Base-by-base conservation (phyloP, 495 filamentous ascomycete species). In the Penicillium ochrochloron region DNA sequence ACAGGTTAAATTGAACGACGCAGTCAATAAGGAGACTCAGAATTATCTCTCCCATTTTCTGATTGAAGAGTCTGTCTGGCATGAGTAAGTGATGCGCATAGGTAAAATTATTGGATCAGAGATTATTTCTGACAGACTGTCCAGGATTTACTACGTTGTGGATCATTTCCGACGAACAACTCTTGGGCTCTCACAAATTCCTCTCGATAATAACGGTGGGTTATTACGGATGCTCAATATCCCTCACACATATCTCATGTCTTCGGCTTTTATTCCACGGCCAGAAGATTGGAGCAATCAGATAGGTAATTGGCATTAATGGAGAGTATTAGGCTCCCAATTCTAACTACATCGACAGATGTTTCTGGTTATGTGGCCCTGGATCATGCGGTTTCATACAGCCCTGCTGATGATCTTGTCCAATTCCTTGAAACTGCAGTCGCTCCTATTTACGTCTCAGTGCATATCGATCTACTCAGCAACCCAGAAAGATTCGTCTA, bases 161-260 rank as follows among this genome's bases (percentile, higher is more conserved):
- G 50, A 53, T 53, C 11, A 53, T 33, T 53, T 53, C n/a, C 50
- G 23, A 14, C 50, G 15, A 15, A n/a, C 50, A 19, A 19, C 14
- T 17, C 17, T 53, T 5, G 50, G 50, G 5, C 14, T 31, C 11
- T 31, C 23, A 14, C 50, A 53, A 31, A 27, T 53, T 4, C 29
- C 25, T 31, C 50, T 33, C 5, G 11, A 27, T 0, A 31, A 39
- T n/a, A 23, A 50, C n/a, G 35, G 2, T 19, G 23, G 7, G 11
- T 5, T 34, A 10, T 27, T 51, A 15, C 35, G 50, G 12, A 12
- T 34, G 19, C 33, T 42, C 34, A 7, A 39, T 12, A 23, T 61
- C 10, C 59, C 63, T 25, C 63, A 66, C 17, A 66, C 63, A 14
- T 66, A 61, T 41, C 54, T 66, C 19, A 57, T 59, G 19, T 57